Conservation (phyloP, 2,329 filamentous ascomycete genomes). For the Pleomassaria siparia region DNA sequence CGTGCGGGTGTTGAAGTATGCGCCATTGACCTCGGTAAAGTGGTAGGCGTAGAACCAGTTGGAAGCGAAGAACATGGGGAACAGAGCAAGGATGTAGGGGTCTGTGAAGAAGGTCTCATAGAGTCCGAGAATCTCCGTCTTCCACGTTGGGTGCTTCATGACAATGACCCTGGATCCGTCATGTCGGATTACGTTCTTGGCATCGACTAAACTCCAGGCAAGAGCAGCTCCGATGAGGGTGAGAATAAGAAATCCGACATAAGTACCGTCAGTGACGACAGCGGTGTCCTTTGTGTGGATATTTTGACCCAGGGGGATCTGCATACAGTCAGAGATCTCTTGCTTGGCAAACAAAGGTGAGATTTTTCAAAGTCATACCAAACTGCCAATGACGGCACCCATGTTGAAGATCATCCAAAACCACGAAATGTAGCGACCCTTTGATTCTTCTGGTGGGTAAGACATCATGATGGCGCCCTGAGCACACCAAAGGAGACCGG, state of each 20-base stretch:
- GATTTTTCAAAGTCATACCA: conserved; percentile 51
- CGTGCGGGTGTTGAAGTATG: conserved; percentile 73
- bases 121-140: conserved; percentile 74
- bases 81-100: conserved; percentile 72
- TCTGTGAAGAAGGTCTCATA: conserved; percentile 71
- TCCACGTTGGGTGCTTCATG: conserved; percentile 90
- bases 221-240: conserved; percentile 72
- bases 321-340: not conserved
- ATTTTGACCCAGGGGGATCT: conserved; percentile 75
- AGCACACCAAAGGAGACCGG: conserved; percentile 78
- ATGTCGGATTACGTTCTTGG: conserved; percentile 69
- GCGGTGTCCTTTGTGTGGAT: conserved; percentile 57
- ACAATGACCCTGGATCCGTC: conserved; percentile 80
- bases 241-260: conserved; percentile 83
- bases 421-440: conserved; percentile 85
- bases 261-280: conserved; percentile 74
- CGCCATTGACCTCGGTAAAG: conserved; percentile 71
- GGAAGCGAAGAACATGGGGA: conserved; percentile 79
- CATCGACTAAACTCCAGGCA: conserved; percentile 70
- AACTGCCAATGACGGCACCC: conserved; percentile 81
- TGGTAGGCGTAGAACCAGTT: conserved; percentile 84
- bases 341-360: not conserved
- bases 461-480: conserved; percentile 89
- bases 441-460: conserved; percentile 77
- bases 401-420: conserved; percentile 97